A percentile compares a stretch with the other conserved stretches of the same genome.
These are phyloP conservation scores for Trichoderma sp. DNA, from an alignment of 2,329 filamentous ascomycete genomes.

Conservation along the genomic window DNA sequence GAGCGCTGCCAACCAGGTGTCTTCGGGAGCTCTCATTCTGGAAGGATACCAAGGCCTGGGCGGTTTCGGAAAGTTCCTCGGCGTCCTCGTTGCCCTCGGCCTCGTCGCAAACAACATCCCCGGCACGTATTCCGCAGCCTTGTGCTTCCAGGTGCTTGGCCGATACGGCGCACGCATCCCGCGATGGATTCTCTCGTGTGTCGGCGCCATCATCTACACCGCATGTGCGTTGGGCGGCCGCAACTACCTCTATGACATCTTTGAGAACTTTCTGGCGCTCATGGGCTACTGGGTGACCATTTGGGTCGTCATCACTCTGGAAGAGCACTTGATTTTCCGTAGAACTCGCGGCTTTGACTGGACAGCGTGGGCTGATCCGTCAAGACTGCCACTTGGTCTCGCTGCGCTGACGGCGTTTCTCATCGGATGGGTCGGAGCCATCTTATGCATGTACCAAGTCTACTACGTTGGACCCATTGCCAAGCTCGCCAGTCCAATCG, in stretches of 20 bases:
- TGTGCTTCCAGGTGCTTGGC: conserved; percentile 63
- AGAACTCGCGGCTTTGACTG: conserved; percentile 48
- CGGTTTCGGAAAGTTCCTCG: conserved; percentile 61
- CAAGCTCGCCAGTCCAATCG: conserved; percentile 51
- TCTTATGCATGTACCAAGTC: conserved; percentile 61
- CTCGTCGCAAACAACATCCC: conserved; percentile 60
- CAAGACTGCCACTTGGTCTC: conserved; percentile 48
- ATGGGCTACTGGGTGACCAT: conserved; percentile 61
- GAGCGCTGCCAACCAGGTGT: conserved; percentile 54
- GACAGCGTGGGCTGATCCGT: conserved; percentile 51
- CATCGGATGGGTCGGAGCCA: conserved; percentile 53
- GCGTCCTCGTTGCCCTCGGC: conserved; percentile 58
- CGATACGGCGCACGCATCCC: conserved; percentile 57
- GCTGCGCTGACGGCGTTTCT: conserved; percentile 51
- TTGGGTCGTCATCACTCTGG: conserved; percentile 53
- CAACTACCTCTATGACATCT: conserved; percentile 55
- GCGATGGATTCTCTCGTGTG: conserved; percentile 57
- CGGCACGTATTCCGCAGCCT: conserved; percentile 60
- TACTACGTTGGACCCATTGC: conserved; percentile 65
- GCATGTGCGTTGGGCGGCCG: conserved; percentile 60
- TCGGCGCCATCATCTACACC: conserved; percentile 59
- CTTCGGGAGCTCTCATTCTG: conserved; percentile 60
- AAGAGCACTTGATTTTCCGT: conserved; percentile 51
- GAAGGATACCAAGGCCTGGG: conserved; percentile 58
- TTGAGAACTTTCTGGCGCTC: conserved; percentile 57